These are phyloP conservation scores for Microbotryum lychnidis-dioicae DNA, from an alignment of 1,284 basidiomycete genomes.

Conservation along the genomic window DNA sequence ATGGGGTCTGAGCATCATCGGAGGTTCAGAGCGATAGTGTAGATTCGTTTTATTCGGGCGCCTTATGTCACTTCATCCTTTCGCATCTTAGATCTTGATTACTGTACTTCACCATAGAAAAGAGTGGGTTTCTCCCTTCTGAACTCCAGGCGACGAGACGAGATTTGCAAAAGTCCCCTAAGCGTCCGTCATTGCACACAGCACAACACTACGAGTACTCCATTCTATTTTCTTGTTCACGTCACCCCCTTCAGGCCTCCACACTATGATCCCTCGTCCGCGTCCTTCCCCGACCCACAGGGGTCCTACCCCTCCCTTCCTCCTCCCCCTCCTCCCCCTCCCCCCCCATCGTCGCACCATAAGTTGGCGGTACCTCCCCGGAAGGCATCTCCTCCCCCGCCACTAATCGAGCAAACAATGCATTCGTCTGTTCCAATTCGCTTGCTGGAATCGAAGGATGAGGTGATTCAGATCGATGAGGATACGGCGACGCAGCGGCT, in stretches of 20 bases:
- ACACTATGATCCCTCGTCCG: not conserved
- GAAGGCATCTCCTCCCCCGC: constrained; percentile 55
- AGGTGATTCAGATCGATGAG: not conserved
- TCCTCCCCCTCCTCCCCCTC: not conserved
- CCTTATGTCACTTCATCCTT: too few relatives aligned
- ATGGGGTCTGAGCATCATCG: too few relatives aligned
- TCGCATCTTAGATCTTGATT: too few relatives aligned
- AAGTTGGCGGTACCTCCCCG: constrained; percentile 58
- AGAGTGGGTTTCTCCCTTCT: too few relatives aligned
- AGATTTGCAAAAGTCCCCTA: too few relatives aligned
- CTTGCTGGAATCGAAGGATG: not conserved
- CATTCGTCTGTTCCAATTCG: not conserved
- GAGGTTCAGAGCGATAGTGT: too few relatives aligned
- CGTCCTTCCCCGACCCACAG: not conserved
- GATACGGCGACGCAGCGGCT: constrained; percentile 25
- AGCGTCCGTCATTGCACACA: too few relatives aligned
- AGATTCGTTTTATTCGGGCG: too few relatives aligned
- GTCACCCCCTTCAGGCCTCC: not conserved
- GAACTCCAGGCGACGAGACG: too few relatives aligned
- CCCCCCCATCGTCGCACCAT: constrained; percentile 44
- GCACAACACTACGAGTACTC: not conserved
- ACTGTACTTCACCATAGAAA: too few relatives aligned
- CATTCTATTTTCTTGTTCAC: constrained; percentile 4
- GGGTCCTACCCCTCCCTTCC: not conserved
- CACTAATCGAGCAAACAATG: constrained; percentile 48